These are phyloP conservation scores for Medicago lupulina DNA, from an alignment of 306 rosid species.

Conservation along the genomic window DNA sequence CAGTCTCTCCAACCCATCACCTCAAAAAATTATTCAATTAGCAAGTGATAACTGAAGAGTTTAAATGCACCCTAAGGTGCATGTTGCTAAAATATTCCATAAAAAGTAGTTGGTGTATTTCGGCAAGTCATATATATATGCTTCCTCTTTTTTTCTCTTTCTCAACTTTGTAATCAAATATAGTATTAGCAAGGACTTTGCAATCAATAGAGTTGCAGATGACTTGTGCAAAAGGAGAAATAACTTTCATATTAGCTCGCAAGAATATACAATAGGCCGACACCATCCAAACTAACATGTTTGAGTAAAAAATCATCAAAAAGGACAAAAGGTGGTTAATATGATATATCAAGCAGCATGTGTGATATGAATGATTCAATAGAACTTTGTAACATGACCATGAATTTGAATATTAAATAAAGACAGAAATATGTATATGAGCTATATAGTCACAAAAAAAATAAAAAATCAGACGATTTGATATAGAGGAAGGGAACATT, in stretches of 20 bases:
- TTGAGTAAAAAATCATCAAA: slow-evolving; percentile 13
- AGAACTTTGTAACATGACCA: not conserved
- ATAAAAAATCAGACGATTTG: not conserved
- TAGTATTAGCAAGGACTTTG: not conserved
- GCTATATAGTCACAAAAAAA: not conserved
- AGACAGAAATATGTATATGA: not conserved
- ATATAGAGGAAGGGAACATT: not conserved
- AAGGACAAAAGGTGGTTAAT: slow-evolving; percentile 4
- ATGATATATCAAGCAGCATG: slow-evolving; percentile 22
- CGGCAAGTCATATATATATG: no score
- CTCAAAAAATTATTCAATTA: no score
- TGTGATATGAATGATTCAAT: slow-evolving; percentile 21
- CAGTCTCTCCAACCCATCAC: no score
- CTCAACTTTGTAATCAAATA: not conserved
- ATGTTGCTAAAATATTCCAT: no score
- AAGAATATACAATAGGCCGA: slow-evolving; percentile 21
- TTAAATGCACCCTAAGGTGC: no score
- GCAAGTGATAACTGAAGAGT: no score
- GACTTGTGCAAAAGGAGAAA: not conserved
- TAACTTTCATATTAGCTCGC: slow-evolving; percentile 3
- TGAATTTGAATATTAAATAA: slow-evolving; percentile 36
- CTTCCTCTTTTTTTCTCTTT: no score
- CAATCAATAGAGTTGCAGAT: not conserved
- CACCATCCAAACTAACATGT: slow-evolving; percentile 32
- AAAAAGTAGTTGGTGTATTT: no score